Conservation (phyloP, 2,329 filamentous ascomycete genomes). For the Trichoderma sp. region DNA sequence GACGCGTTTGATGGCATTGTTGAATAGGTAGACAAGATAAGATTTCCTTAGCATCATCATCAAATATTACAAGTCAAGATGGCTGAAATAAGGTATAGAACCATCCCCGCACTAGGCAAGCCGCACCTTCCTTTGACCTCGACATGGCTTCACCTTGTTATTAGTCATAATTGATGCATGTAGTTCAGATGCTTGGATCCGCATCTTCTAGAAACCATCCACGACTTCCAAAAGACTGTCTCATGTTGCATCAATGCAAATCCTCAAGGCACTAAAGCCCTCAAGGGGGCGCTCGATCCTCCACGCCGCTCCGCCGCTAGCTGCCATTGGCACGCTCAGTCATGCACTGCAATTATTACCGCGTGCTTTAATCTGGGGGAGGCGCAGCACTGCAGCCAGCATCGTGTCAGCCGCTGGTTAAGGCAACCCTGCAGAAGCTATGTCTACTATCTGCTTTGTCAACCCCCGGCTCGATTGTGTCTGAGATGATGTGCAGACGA, state of each 20-base stretch:
- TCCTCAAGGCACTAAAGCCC: neutral
- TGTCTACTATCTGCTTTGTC: neutral
- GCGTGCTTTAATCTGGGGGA: constrained; percentile 11
- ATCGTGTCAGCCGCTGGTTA: neutral
- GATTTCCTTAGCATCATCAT: neutral
- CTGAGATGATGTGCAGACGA: neutral
- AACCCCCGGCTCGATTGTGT: neutral
- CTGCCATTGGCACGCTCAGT: neutral
- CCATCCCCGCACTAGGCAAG: neutral
- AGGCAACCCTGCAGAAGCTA: neutral
- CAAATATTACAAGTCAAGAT: neutral
- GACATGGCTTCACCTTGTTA: neutral
- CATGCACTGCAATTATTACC: neutral
- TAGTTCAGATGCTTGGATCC: neutral
- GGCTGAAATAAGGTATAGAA: neutral
- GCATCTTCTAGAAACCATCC: neutral
- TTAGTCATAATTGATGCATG: neutral
- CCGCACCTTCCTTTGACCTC: neutral
- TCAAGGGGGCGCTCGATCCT: neutral
- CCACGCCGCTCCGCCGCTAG: neutral
- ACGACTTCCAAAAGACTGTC: neutral
- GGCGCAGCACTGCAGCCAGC: constrained; percentile 13
- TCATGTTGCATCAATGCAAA: neutral
- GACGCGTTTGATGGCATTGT: constrained; percentile 45
- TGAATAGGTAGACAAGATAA: neutral